A percentile compares a stretch with the other conserved stretches of the same genome.
phyloP scores from a whole-genome alignment of 352 stramenopile genomes.

The Pythium oligandrum region DNA sequence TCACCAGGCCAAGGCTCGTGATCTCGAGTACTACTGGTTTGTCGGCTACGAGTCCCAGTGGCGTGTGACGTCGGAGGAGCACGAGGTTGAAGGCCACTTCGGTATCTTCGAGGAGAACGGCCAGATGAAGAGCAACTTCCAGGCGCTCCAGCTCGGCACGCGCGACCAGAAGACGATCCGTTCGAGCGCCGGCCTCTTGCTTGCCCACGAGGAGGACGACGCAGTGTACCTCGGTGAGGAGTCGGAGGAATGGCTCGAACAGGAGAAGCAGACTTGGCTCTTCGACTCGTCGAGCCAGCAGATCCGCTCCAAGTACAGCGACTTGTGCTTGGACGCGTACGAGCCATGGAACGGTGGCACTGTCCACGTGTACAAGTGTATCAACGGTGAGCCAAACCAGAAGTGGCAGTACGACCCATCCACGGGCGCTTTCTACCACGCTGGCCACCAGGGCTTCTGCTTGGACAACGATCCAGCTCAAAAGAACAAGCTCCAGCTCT shows the following conservation, averaged over 20 bases:
- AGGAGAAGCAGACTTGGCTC: constrained; percentile 64
- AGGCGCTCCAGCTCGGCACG: constrained; percentile 27
- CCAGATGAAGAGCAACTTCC: constrained; percentile 57
- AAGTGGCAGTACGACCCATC: constrained; percentile 54
- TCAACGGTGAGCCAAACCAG: constrained; percentile 52
- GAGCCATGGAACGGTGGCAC: constrained; percentile 37
- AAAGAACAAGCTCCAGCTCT: constrained; percentile 57
- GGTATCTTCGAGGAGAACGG: constrained; percentile 49
- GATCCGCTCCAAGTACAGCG: constrained; percentile 63
- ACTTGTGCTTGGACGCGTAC: constrained; percentile 62
- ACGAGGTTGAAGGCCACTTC: constrained; percentile 62
- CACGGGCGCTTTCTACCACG: constrained; percentile 41
- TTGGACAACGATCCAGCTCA: constrained; percentile 42
- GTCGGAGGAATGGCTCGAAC: constrained; percentile 39
- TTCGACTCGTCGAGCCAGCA: constrained; percentile 41
- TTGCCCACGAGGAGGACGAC: constrained; percentile 29
- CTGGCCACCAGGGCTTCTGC: constrained; percentile 44
- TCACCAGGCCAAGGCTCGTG: constrained; percentile 34
- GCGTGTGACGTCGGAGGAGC: constrained; percentile 34
- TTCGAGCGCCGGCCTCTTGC: constrained; percentile 7
- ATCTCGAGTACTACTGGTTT: constrained; percentile 76
- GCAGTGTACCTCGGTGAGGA: constrained; percentile 33
- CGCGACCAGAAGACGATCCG: constrained; percentile 18
- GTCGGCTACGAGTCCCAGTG: constrained; percentile 61
- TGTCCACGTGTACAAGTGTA: constrained; percentile 53